A percentile compares a stretch with the other conserved stretches of the same genome.
Conservation (phyloP, 306 rosid species). For the Acacia melanoxylon region DNA sequence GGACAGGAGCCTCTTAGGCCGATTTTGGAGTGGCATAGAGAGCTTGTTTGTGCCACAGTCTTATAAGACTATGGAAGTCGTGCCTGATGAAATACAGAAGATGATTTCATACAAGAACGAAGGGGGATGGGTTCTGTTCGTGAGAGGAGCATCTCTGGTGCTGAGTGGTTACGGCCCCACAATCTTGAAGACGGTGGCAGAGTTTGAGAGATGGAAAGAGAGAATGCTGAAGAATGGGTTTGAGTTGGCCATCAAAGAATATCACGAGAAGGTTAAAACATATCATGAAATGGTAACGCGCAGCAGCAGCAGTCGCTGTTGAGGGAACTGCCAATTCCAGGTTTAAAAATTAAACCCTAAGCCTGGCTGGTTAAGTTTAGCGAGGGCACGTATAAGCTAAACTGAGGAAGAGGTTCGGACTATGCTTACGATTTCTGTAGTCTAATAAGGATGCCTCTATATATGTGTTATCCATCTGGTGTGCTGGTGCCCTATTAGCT, state of each 20-base stretch:
- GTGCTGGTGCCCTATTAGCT: not conserved
- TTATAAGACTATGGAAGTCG: not conserved
- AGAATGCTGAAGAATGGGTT: slow-evolving; percentile 1
- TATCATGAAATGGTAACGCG: slow-evolving; percentile 1
- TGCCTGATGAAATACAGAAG: not conserved
- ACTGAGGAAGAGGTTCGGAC: not conserved
- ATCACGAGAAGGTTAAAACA: slow-evolving; percentile 9
- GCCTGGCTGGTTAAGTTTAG: not conserved
- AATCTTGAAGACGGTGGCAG: slow-evolving; percentile 8
- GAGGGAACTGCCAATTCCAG: not conserved
- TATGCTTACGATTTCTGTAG: not conserved
- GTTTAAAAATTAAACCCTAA: not conserved
- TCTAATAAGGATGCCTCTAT: not conserved
- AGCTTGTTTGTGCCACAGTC: not conserved
- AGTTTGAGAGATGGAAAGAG: slow-evolving; percentile 14
- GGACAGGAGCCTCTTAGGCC: not conserved
- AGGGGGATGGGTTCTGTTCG: slow-evolving; percentile 7
- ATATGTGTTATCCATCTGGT: not conserved
- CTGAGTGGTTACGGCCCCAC: slow-evolving; percentile 1
- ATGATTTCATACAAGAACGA: not conserved
- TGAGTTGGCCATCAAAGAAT: slow-evolving; percentile 1
- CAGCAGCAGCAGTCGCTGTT: not conserved
- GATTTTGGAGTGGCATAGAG: slow-evolving; percentile 2
- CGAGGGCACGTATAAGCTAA: not conserved
- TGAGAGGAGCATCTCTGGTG: slow-evolving; percentile 6